phyloP scores from a whole-genome alignment of 495 filamentous ascomycete genomes.

The Neurospora sp. region DNA sequence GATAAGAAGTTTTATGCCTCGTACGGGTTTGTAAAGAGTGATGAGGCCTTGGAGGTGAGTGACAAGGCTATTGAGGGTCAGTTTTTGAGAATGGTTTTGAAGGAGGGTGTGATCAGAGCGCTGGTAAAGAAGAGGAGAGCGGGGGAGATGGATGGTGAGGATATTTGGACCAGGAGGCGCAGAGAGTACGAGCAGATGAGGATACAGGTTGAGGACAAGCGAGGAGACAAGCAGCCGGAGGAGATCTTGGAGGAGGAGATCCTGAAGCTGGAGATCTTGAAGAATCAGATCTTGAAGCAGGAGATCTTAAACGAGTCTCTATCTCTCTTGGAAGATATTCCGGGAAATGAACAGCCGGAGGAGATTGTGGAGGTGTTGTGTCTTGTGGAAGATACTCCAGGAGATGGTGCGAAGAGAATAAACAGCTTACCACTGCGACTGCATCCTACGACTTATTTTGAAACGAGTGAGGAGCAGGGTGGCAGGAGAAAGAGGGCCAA shows the following conservation, averaged over 20 bases:
- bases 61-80: background rate
- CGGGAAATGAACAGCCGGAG: background rate
- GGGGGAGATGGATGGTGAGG: background rate
- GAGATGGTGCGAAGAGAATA: background rate
- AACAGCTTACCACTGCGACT: background rate
- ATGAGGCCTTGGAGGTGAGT: background rate
- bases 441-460: background rate
- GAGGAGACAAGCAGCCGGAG: background rate
- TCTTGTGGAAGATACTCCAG: background rate
- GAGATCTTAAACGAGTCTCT: background rate
- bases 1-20: background rate
- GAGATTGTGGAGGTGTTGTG: background rate
- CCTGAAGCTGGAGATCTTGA: background rate
- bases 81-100: background rate
- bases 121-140: background rate
- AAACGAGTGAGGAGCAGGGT: background rate
- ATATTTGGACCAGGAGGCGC: background rate
- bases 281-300: background rate
- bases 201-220: background rate
- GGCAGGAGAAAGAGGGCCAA: background rate
- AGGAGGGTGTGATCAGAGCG: background rate
- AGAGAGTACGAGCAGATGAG: background rate
- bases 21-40: background rate
- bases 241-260: background rate
- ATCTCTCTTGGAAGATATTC: background rate